Conservation (phyloP, 805 yeast genomes). For the Myxozyma neglecta region DNA sequence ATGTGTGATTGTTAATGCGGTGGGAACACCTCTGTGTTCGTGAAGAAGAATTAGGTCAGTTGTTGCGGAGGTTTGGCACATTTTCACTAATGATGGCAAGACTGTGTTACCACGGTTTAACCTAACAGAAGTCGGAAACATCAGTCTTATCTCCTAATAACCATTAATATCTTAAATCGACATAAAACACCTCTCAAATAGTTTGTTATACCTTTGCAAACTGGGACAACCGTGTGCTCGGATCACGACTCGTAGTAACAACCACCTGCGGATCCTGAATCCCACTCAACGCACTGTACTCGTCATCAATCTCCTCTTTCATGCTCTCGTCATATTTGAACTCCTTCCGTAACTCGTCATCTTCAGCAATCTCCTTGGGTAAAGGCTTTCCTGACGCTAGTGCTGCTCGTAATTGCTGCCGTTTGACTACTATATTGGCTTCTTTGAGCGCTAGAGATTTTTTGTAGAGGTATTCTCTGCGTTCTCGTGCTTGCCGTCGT, state of each 20-base stretch:
- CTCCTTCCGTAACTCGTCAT: constrained; percentile 73
- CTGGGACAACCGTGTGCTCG: constrained; percentile 79
- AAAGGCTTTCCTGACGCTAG: constrained; percentile 88
- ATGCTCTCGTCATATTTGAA: constrained; percentile 80
- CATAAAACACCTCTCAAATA: background rate
- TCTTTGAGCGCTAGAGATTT: constrained; percentile 90
- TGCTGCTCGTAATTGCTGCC: constrained; percentile 83
- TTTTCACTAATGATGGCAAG: constrained; percentile 77
- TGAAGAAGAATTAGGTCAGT: constrained; percentile 84
- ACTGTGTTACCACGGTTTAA: constrained; percentile 92
- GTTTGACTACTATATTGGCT: constrained; percentile 76
- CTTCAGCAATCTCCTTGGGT: constrained; percentile 88
- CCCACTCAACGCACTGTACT: constrained; percentile 84
- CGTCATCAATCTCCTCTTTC: constrained; percentile 74
- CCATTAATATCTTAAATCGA: background rate
- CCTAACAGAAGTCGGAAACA: constrained; percentile 87
- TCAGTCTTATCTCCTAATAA: constrained; percentile 65
- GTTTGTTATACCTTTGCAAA: constrained; percentile 59
- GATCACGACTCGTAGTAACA: constrained; percentile 92
- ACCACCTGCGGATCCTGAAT: constrained; percentile 85
- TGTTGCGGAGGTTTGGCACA: constrained; percentile 77
- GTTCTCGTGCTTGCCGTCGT: constrained; percentile 92
- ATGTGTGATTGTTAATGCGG: constrained; percentile 87
- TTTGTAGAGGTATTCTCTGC: constrained; percentile 88
- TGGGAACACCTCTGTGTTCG: constrained; percentile 98